Conservation (phyloP, 257 asterid species). For the Solanum chilense region DNA sequence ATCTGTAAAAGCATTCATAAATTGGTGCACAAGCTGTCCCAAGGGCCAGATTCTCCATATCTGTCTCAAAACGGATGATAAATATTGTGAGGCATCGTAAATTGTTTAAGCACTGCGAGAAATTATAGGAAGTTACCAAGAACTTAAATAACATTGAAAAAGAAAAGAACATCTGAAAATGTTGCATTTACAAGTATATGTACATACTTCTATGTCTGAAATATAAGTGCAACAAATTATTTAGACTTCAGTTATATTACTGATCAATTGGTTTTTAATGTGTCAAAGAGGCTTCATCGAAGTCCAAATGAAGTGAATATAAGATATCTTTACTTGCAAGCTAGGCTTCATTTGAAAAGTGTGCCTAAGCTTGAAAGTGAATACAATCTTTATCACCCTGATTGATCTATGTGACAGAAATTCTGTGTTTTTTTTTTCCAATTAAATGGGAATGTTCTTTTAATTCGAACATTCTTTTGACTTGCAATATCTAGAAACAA, state of each 20-base stretch:
- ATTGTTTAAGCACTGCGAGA: neutral
- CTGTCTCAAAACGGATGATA: slow-evolving; percentile 25
- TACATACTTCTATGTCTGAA: neutral
- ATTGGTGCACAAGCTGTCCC: slow-evolving; percentile 76
- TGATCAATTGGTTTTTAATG: neutral
- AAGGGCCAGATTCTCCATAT: slow-evolving; percentile 95
- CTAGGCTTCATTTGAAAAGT: neutral
- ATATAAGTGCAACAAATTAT: neutral
- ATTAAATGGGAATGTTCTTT: neutral
- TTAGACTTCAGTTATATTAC: neutral
- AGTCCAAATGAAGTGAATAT: neutral
- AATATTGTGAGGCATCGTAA: neutral
- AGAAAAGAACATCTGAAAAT: neutral
- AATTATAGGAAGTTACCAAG: neutral
- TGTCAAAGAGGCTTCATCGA: neutral
- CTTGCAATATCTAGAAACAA: neutral
- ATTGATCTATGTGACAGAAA: neutral
- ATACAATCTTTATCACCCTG: neutral
- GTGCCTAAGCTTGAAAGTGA: neutral
- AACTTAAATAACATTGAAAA: neutral
- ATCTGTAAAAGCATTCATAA: slow-evolving; percentile 96
- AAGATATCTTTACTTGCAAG: neutral
- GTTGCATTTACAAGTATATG: neutral
- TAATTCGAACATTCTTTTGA: neutral
- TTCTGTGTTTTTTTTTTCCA: neutral